Evolutionary conservation across 768 basidiomycete genomes (phyloP).

Genomic region (Dacryopinax primogenitus): DNA sequence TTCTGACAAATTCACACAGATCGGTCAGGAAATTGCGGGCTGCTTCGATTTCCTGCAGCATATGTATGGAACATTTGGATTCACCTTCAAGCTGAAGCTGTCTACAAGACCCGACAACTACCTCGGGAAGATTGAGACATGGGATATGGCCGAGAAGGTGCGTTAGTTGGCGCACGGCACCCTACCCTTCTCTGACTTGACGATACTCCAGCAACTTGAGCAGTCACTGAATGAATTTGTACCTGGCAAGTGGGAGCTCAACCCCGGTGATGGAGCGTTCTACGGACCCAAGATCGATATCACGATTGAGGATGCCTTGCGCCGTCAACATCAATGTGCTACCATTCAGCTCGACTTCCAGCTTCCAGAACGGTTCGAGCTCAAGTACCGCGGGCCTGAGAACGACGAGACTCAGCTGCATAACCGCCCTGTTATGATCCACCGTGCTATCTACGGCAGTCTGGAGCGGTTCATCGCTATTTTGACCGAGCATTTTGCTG

Average conservation of each 20-base stretch:
- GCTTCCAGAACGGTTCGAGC: conserved; percentile 88
- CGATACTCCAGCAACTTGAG: conserved; percentile 55
- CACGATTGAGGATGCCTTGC: conserved; percentile 82
- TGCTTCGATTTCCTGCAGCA: conserved; percentile 93
- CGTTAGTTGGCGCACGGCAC: conserved; percentile 18
- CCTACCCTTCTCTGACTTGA: not conserved
- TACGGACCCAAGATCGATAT: conserved; percentile 99
- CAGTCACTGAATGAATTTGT: conserved; percentile 73
- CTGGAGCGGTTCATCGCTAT: conserved; percentile 94
- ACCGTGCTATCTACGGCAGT: conserved; percentile 88
- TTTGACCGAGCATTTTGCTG: conserved; percentile 91
- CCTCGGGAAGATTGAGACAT: conserved; percentile 77
- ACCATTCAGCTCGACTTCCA: conserved; percentile 99
- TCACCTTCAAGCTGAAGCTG: conserved; percentile 84
- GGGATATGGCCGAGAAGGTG: conserved; percentile 79
- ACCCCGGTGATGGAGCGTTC: conserved; percentile 96
- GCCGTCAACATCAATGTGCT: conserved; percentile 91
- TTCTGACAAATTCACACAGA: conserved; percentile 32
- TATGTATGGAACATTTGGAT: conserved; percentile 87
- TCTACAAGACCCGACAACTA: conserved; percentile 94
- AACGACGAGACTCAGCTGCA: conserved; percentile 46
- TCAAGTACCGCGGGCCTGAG: conserved; percentile 74
- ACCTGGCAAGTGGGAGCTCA: conserved; percentile 80
- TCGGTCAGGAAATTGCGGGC: conserved; percentile 71
- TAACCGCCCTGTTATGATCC: conserved; percentile 89